Conservation (phyloP, 164 flowering plant genomes). For the Sedum album region DNA sequence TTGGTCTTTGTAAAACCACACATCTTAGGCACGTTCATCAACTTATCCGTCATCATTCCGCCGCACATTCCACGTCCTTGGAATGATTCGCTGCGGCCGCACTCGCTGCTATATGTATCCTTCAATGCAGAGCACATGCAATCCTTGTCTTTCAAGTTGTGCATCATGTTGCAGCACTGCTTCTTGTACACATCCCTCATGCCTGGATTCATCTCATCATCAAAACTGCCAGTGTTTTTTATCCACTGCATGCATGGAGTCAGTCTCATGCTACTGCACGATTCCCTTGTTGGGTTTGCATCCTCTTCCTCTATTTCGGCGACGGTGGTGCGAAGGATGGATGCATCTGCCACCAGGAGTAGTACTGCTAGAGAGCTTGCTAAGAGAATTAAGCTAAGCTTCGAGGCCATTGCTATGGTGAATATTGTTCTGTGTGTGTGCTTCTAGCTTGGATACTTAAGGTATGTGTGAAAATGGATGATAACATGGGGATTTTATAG, state of each 20-base stretch:
- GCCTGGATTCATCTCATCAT: neutral
- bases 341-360: neutral
- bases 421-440: neutral
- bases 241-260: neutral
- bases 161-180: neutral
- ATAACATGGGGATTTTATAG: neutral
- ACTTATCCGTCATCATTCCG: too few relatives aligned
- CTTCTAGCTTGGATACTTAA: neutral
- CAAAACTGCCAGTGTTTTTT: neutral
- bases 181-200: neutral
- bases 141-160: neutral
- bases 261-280: neutral
- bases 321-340: too few relatives aligned
- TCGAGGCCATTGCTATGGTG: neutral
- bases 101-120: neutral
- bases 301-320: neutral
- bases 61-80: too few relatives aligned
- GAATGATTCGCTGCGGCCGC: neutral
- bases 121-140: neutral
- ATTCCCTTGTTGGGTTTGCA: neutral
- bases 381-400: neutral
- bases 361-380: neutral
- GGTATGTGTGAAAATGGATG: neutral
- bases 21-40: too few relatives aligned
- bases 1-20: too few relatives aligned